phyloP scores from a whole-genome alignment of 768 basidiomycete genomes.

The Lactarius psammicola region DNA sequence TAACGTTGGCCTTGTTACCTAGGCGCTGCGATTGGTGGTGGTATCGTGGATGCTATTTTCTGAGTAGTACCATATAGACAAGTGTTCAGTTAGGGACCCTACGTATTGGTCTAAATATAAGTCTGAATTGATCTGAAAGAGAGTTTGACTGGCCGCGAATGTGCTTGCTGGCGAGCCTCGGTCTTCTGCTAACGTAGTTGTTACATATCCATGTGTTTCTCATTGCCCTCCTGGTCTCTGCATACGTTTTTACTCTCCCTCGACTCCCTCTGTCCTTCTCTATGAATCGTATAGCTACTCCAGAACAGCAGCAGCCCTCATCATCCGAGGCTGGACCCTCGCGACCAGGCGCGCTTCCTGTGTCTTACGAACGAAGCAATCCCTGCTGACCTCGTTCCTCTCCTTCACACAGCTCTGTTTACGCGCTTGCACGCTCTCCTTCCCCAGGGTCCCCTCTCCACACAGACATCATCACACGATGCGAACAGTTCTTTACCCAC shows the following conservation, averaged over 20 bases:
- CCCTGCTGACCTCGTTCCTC: slow-evolving; percentile 7
- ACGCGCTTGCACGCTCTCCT: slow-evolving; percentile 54
- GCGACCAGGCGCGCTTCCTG: slow-evolving; percentile 22
- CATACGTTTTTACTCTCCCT: not conserved
- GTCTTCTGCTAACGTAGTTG: not conserved
- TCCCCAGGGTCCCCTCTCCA: slow-evolving; percentile 35
- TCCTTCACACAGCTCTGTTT: slow-evolving; percentile 36
- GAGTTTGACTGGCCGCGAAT: not conserved
- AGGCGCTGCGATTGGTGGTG: slow-evolving; percentile 55
- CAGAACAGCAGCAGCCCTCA: not conserved
- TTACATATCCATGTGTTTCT: slow-evolving; percentile 20
- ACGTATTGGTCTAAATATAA: not conserved
- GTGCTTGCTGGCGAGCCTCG: not conserved
- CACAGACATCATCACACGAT: slow-evolving; percentile 30
- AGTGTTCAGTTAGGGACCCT: not conserved
- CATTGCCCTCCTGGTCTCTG: not conserved
- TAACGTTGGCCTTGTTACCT: not conserved
- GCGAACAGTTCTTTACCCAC: slow-evolving; percentile 31
- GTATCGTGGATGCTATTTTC: slow-evolving; percentile 50
- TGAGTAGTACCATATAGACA: slow-evolving; percentile 28
- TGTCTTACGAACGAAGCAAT: not conserved
- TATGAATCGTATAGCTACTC: slow-evolving; percentile 4
- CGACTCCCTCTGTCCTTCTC: not conserved
- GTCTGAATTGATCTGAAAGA: not conserved
- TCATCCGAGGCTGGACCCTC: slow-evolving; percentile 20